These are phyloP conservation scores for Mucor circinelloides DNA, from an alignment of 371 early-diverging fungal species.

Conservation along the genomic window DNA sequence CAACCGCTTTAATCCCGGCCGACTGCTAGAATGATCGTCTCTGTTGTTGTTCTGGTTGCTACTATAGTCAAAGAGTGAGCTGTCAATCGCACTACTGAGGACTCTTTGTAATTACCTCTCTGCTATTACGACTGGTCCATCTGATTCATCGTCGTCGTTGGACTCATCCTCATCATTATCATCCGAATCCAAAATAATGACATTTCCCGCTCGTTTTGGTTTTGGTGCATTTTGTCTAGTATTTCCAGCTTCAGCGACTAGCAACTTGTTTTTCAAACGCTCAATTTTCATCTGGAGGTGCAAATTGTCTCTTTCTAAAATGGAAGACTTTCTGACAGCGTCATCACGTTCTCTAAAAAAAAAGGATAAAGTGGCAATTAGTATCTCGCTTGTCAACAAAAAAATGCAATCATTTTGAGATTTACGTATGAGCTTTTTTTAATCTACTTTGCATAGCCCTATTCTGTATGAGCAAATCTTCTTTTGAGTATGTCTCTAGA, in stretches of 20 bases:
- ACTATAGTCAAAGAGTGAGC: not conserved
- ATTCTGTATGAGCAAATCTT: not conserved
- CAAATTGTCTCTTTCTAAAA: not conserved
- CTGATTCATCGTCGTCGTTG: not conserved
- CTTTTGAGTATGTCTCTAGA: not conserved
- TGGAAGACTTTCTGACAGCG: not conserved
- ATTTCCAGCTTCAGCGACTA: not conserved
- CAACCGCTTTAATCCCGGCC: not conserved
- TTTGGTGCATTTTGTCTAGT: not conserved
- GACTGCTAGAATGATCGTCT: not conserved
- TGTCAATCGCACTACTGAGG: not conserved
- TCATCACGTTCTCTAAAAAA: slow-evolving; percentile 1
- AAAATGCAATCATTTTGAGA: not conserved
- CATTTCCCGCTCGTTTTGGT: not conserved
- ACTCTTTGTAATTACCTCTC: not conserved
- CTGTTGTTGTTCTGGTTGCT: not conserved
- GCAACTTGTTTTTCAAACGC: not conserved
- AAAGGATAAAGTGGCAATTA: not conserved
- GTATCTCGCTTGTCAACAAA: not conserved
- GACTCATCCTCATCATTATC: not conserved
- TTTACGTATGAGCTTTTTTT: not conserved
- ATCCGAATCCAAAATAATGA: not conserved
- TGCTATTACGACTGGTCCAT: not conserved
- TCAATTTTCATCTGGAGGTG: not conserved
- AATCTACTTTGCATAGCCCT: not conserved